phyloP scores from a whole-genome alignment of 768 basidiomycete species.

The Termitomyces sp. region DNA sequence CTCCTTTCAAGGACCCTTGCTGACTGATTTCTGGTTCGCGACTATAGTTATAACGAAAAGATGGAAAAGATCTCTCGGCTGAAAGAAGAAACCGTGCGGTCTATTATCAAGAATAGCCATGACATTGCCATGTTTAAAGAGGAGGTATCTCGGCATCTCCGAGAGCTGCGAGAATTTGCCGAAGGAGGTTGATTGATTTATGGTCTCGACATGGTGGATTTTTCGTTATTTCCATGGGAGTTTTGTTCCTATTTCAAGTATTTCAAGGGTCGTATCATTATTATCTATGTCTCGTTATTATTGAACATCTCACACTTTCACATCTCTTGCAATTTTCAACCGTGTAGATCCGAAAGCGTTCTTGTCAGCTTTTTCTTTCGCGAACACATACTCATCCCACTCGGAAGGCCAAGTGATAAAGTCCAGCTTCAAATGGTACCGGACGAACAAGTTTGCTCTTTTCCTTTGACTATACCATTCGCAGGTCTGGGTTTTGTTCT shows the following conservation, averaged over 20 bases:
- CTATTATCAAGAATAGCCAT: slow-evolving; percentile 81
- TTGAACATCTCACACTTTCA: too few species aligned
- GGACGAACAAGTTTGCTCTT: too few species aligned
- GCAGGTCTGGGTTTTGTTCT: neutral
- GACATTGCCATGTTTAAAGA: slow-evolving; percentile 83
- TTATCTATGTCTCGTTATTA: neutral
- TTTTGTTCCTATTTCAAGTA: neutral
- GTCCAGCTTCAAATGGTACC: too few species aligned
- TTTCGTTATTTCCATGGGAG: neutral
- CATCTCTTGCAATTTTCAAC: neutral
- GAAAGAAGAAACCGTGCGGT: slow-evolving; percentile 77
- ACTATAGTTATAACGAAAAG: slow-evolving; percentile 71
- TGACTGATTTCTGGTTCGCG: slow-evolving; percentile 7
- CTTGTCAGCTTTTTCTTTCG: too few species aligned
- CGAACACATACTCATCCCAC: neutral
- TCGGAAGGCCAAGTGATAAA: neutral
- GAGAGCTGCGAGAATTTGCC: slow-evolving; percentile 66
- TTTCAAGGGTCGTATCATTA: neutral
- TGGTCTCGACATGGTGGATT: neutral
- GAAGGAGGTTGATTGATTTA: slow-evolving; percentile 26
- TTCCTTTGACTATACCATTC: neutral
- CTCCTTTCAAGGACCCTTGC: neutral
- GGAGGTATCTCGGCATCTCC: slow-evolving; percentile 69
- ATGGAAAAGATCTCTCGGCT: slow-evolving; percentile 71
- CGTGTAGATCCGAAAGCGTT: neutral